A percentile compares a stretch with the other conserved stretches of the same genome.
Evolutionary conservation across 1,139 yeast species (phyloP).

Genomic region (Spencermartinsiella ligniputridi): DNA sequence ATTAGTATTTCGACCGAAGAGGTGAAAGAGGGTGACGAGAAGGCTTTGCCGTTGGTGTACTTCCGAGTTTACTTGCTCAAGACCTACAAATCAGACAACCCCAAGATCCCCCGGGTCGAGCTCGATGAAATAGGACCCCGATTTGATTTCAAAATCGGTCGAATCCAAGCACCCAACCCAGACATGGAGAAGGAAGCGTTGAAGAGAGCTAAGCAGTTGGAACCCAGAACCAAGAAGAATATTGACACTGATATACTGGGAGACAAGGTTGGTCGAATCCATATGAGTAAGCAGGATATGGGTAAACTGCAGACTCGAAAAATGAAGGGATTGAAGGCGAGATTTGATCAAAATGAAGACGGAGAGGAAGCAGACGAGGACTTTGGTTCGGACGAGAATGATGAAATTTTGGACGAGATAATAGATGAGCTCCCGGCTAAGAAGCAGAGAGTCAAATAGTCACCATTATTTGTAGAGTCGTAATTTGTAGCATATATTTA

Average conservation of each 20-base stretch:
- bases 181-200: conserved; percentile 89
- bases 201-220: conserved; percentile 76
- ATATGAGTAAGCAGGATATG: conserved; percentile 93
- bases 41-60: conserved; percentile 67
- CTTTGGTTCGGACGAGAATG: conserved; percentile 16
- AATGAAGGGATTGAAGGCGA: conserved; percentile 95
- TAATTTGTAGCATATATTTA: neutral
- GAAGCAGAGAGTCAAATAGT: conserved; percentile 7
- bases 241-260: conserved; percentile 85
- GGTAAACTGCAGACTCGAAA: conserved; percentile 89
- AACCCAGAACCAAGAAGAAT: conserved; percentile 82
- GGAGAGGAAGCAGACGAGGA: conserved; percentile 41
- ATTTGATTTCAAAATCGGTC: conserved; percentile 85
- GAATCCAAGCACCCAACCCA: conserved; percentile 78
- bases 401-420: conserved; percentile 13
- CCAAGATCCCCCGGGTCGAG: conserved; percentile 90
- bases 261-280: conserved; percentile 94
- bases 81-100: conserved; percentile 61
- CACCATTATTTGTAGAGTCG: too few species aligned
- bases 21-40: conserved; percentile 54
- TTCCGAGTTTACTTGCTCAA: conserved; percentile 88
- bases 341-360: conserved; percentile 67
- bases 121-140: conserved; percentile 95
- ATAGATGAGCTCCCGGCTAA: conserved; percentile 17
- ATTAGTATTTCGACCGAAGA: conserved; percentile 78